Conservation (phyloP, 2,329 filamentous ascomycete species). For the Seiridium unicorne region DNA sequence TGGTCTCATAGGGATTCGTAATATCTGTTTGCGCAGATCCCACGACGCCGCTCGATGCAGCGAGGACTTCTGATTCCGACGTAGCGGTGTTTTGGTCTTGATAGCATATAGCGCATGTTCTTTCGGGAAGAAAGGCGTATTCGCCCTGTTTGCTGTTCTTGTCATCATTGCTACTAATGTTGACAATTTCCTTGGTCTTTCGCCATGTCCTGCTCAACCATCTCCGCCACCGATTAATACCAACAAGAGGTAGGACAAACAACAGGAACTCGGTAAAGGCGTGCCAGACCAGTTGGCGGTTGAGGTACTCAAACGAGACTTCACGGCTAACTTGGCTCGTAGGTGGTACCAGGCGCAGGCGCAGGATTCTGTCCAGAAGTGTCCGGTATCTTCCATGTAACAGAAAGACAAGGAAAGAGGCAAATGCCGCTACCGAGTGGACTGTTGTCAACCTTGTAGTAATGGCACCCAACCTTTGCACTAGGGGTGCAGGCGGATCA, state of each 20-base stretch:
- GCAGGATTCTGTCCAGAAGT: slow-evolving; percentile 78
- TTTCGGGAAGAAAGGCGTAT: slow-evolving; percentile 80
- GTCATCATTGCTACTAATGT: slow-evolving; percentile 45
- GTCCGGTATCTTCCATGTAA: slow-evolving; percentile 90
- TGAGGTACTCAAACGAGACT: slow-evolving; percentile 96
- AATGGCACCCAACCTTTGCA: slow-evolving; percentile 62
- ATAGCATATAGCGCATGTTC: slow-evolving; percentile 96
- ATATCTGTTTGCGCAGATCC: slow-evolving; percentile 90
- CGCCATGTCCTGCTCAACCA: slow-evolving; percentile 89
- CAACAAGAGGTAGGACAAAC: slow-evolving; percentile 94
- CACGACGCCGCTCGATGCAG: slow-evolving; percentile 72
- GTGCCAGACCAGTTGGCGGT: slow-evolving; percentile 97
- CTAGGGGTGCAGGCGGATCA: slow-evolving; percentile 52
- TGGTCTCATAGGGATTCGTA: slow-evolving; percentile 91
- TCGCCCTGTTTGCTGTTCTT: slow-evolving; percentile 65
- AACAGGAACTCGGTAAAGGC: slow-evolving; percentile 99
- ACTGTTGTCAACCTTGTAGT: slow-evolving; percentile 68
- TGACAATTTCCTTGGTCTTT: slow-evolving; percentile 67
- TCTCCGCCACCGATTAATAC: slow-evolving; percentile 87
- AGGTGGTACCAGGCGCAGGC: slow-evolving; percentile 81
- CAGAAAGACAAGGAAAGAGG: slow-evolving; percentile 87
- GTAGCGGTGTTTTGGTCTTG: slow-evolving; percentile 81
- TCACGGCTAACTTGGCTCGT: slow-evolving; percentile 84
- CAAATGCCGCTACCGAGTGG: slow-evolving; percentile 79
- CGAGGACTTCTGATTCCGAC: slow-evolving; percentile 73